Base-by-base conservation (phyloP, 2,329 filamentous ascomycete genomes). In the Verticillium isaacii region DNA sequence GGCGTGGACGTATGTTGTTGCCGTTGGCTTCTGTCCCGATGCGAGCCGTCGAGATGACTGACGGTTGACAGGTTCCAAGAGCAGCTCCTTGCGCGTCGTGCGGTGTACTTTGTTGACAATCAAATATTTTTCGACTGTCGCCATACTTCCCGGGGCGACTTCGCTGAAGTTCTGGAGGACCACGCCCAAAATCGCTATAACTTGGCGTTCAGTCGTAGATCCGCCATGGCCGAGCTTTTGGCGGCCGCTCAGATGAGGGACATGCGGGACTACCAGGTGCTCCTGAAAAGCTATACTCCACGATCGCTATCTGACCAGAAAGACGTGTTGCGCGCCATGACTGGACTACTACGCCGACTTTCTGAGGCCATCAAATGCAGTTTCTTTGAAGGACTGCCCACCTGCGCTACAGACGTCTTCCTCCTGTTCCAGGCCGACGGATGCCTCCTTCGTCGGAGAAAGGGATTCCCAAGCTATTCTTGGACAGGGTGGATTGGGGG, bases 401-500 rank as follows among this genome's bases (percentile, higher is more conserved):
- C 41, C 5, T 39, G 34, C 1, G 32, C 32, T 2, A 25, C 58
- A 0, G 60, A 55, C 17, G 5, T 7, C 2, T 58, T 61, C 15
- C n/a, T 61, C 12, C n/a, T 54, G 0, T 61, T 61, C 41, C 34
- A 36, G 14, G 34, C 34, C 9, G 14, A 58, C 39, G n/a, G 56
- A 56, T 1, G 55, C 17, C 2, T 15, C 6, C 12, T 34, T 57
- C 32, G 60, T 23, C 60, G 60, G 25, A 37, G 60, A 5, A 19
- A 5, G 1, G 56, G 36, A 8, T 61, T 58, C 32, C 56, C 60
- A 19, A 59, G 60, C 3, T 61, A 37, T n/a, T 34, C 60, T 7
- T 61, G 60, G 60, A 45, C 56, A 9, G 60, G 60, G 11, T 61
- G 60, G 60, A n/a, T 39, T 4, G 55, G 32, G 6, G 12, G 25